Percentiles rank a stretch among this genome's conserved stretches.
Conservation (phyloP, 768 basidiomycete genomes). For the Ramaria sp. region DNA sequence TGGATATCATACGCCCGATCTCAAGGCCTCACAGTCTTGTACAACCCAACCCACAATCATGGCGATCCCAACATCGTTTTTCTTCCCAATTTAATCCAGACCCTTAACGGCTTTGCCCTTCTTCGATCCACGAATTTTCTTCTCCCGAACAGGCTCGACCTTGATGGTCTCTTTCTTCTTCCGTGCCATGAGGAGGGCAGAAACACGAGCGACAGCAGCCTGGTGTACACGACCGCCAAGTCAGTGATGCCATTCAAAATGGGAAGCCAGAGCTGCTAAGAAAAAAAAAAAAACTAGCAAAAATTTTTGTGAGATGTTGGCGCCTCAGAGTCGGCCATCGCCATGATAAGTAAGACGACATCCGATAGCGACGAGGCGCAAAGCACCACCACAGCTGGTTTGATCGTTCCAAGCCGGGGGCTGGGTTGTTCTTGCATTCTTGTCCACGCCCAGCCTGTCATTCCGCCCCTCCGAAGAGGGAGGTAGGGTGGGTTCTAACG, state of each 20-base stretch:
- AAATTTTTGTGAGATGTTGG: conserved; percentile 31
- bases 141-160: conserved; percentile 6
- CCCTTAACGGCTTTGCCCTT: conserved; percentile 9
- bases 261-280: conserved; percentile 4
- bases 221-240: conserved; percentile 19
- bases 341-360: conserved; percentile 51
- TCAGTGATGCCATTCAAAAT: conserved; percentile 20
- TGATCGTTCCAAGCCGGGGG: conserved; percentile 46
- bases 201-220: conserved; percentile 70
- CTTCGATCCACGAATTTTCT: conserved; percentile 9
- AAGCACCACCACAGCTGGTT: conserved; percentile 38
- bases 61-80: no score
- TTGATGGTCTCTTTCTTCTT: conserved; percentile 7
- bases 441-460: conserved; percentile 90
- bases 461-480: conserved; percentile 45
- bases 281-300: conserved; percentile 11
- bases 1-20: neutral
- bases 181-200: conserved; percentile 29
- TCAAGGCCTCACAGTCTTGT: no score
- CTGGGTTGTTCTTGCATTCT: conserved; percentile 68
- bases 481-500: conserved; percentile 69
- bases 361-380: conserved; percentile 71
- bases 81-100: neutral
- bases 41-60: no score
- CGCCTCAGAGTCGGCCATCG: conserved; percentile 62